Base-by-base conservation (phyloP, 1,139 yeast species). In the Saccharomyces hybrid region DNA sequence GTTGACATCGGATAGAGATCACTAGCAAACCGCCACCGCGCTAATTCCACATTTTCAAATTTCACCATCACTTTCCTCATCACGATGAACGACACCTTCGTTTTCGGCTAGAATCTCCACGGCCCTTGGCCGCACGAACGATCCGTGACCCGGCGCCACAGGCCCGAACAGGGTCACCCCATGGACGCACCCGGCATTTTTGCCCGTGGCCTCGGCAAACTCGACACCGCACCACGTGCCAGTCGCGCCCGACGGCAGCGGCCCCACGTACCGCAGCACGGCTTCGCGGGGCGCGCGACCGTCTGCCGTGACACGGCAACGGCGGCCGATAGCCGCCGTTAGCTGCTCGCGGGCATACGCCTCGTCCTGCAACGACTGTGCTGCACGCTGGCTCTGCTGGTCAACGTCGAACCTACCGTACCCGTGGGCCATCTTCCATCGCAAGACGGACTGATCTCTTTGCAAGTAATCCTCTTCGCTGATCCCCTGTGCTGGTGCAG, bases 161-260 rank as follows among this genome's bases (percentile, higher is more conserved):
- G 72, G 72, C 1, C 78, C 74, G 63, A 93, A 93, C 69, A 90
- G 88, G 52, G 74, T 63, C 0, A 71, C 71, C 0, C 90, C 95
- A 44, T 81, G 76, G 9, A 90, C 78, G 0, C 85, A 71, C 0
- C 99, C 99, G 64, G 90, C 80, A 63, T 91, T 90, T 69, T 86
- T 88, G 3, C 98, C 98, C 0, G 70, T 71, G 0, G 90, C 85
- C 41, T 76, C 78, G 50, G 82, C 84, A 50, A 91, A 78, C 62
- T 86, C 88, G 2, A 93, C 78, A 0, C 98, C 99, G 31, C 86
- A 77, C 98, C 98, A 93, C 2, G 63, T 55, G 5, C 69, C 72
- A 46, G 70, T 62, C 61, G 82, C 78, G 50, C 78, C 82, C 0
- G 80, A 75, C 44, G 44, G 44, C 3, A 91, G 82, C 52, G 72